A percentile compares a stretch with the other conserved stretches of the same genome.
Evolutionary conservation across 1,139 yeast genomes (phyloP).

Genomic region (Taphrina flavorubra): DNA sequence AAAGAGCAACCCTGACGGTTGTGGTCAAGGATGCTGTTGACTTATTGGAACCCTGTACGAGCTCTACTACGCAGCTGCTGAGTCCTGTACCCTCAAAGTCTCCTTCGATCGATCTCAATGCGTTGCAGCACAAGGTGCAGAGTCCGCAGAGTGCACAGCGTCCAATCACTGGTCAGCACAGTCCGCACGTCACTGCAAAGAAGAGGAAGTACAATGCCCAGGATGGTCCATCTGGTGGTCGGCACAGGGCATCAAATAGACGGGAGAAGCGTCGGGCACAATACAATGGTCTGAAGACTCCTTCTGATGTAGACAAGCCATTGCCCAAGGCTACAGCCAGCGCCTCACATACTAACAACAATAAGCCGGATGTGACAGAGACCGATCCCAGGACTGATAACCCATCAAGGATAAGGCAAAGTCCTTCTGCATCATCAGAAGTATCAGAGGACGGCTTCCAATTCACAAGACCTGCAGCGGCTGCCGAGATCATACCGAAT

Average conservation of each 20-base stretch:
- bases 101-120: conserved; percentile 7
- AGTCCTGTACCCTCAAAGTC: conserved; percentile 14
- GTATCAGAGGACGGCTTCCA: conserved; percentile 5
- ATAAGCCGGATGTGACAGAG: background rate
- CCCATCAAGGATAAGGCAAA: background rate
- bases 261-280: conserved; percentile 11
- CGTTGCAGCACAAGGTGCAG: background rate
- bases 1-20: conserved; percentile 10
- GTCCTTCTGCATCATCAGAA: background rate
- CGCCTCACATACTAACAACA: background rate
- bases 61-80: background rate
- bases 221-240: background rate
- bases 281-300: background rate
- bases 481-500: background rate
- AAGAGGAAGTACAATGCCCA: background rate
- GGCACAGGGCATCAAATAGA: background rate
- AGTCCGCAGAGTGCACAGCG: background rate
- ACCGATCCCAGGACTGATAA: background rate
- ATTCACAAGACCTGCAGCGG: background rate
- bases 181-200: background rate
- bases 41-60: background rate
- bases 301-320: background rate
- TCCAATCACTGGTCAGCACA: background rate
- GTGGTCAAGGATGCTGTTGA: conserved; percentile 27
- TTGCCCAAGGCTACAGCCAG: background rate